Conservation (phyloP, 1,284 basidiomycete genomes). For the Vanrija sp. region DNA sequence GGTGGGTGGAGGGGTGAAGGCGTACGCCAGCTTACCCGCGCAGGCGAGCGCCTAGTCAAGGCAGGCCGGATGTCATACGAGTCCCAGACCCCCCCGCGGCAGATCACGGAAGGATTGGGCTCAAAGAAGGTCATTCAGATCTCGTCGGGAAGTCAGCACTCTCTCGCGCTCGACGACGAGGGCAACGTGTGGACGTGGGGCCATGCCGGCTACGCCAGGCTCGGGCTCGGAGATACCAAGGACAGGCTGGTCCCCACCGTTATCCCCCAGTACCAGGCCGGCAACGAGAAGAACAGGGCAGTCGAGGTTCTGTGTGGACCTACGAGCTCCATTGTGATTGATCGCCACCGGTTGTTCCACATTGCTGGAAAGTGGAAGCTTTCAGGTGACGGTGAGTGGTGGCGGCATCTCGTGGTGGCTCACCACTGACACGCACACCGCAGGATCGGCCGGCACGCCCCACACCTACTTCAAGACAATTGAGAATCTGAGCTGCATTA, state of each 20-base stretch:
- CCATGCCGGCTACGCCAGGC: slow-evolving; percentile 48
- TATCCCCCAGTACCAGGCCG: slow-evolving; percentile 76
- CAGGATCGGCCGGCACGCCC: slow-evolving; percentile 72
- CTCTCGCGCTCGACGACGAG: slow-evolving; percentile 70
- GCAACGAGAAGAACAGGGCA: slow-evolving; percentile 63
- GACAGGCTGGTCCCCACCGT: slow-evolving; percentile 59
- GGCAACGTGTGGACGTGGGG: slow-evolving; percentile 80
- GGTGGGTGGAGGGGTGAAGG: slow-evolving; percentile 47
- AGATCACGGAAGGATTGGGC: slow-evolving; percentile 62
- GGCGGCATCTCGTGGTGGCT: background rate
- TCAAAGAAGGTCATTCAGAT: slow-evolving; percentile 73
- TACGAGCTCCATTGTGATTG: slow-evolving; percentile 74
- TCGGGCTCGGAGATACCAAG: slow-evolving; percentile 68
- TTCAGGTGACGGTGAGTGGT: slow-evolving; percentile 71
- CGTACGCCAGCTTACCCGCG: background rate
- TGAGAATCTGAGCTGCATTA: slow-evolving; percentile 55
- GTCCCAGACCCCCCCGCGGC: slow-evolving; percentile 69
- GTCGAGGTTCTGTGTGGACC: slow-evolving; percentile 71
- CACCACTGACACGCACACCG: background rate
- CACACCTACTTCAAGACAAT: slow-evolving; percentile 64
- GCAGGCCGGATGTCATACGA: slow-evolving; percentile 79
- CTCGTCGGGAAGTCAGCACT: slow-evolving; percentile 81
- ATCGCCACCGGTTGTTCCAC: slow-evolving; percentile 69
- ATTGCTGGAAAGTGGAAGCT: slow-evolving; percentile 72
- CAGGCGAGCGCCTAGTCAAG: slow-evolving; percentile 69